Evolutionary conservation across 2,329 filamentous ascomycete genomes (phyloP).

Genomic region (Xylaria hypoxylon): DNA sequence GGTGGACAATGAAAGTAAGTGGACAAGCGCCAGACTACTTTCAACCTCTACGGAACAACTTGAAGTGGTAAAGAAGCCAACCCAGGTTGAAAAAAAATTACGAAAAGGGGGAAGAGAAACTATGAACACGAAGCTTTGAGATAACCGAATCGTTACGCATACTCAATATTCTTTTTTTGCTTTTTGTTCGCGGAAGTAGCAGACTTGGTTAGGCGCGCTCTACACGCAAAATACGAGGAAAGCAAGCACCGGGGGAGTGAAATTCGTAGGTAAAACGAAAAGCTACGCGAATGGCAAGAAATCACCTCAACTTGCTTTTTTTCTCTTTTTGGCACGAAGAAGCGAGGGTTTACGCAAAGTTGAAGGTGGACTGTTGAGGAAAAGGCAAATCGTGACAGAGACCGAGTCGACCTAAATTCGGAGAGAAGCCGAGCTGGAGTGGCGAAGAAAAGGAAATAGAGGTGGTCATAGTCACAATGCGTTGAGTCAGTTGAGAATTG

Average conservation of each 20-base stretch:
- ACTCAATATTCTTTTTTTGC: conserved; percentile 18
- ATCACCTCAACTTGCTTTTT: neutral
- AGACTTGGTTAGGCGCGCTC: conserved; percentile 17
- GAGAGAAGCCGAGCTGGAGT: conserved; percentile 21
- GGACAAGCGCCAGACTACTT: conserved; percentile 1
- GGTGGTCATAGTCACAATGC: conserved; percentile 30
- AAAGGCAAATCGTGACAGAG: conserved; percentile 28
- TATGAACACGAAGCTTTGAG: conserved; percentile 30
- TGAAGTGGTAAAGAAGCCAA: neutral
- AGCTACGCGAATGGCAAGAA: conserved; percentile 6
- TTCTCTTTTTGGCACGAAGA: neutral
- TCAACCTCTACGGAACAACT: conserved; percentile 10
- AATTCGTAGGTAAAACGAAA: conserved; percentile 7
- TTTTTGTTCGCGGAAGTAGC: conserved; percentile 12
- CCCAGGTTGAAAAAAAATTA: conserved; percentile 7
- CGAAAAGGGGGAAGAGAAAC: conserved; percentile 12
- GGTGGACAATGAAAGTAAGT: conserved; percentile 28
- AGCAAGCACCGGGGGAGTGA: neutral
- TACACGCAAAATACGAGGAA: conserved; percentile 14
- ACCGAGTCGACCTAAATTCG: conserved; percentile 12
- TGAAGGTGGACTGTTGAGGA: conserved; percentile 24
- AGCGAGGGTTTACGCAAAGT: conserved; percentile 13
- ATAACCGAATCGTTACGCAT: conserved; percentile 13
- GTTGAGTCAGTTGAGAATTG: conserved; percentile 37
- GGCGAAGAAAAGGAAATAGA: conserved; percentile 26